Base-by-base conservation (phyloP, 306 rosid genomes). In the Acacia melanoxylon region DNA sequence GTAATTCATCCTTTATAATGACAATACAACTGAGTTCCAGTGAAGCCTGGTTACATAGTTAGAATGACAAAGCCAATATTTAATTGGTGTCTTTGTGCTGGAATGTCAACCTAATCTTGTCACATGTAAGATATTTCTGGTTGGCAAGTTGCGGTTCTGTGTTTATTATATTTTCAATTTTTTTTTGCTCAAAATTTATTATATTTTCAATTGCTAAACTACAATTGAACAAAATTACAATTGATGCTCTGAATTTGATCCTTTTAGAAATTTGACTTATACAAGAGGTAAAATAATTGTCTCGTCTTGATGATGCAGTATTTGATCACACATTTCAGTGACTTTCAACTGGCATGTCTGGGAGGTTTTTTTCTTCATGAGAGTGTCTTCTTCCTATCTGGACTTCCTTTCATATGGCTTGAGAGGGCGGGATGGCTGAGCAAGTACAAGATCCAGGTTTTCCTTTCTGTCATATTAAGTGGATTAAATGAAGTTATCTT, bases 401-500 rank as follows among this genome's bases (percentile, higher is more conserved):
- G 99, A 71, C 97, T 96, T 80, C 99, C 99, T 62, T 96, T 91
- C 86, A 85, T 93, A 69, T 89, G 78, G 91, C 86, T 96, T 22
- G 99, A 96, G 89, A 96, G 97, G 84, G 94, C 89, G 20, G 98
- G 99, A 69, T 96, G 93, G 97, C 87, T 96, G 85, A 91, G 87
- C 97, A 91, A 92, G 86, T 96, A 89, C 88, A 96, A 96, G 88
- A 96, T 96, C 87, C 99, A 96, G 99, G 99, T 95, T 74, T 48
- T 75, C 24, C 13, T 81, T 41, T 59, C 1, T 20, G 37, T 76
- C 65, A 19, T 75, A 51, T n/a, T 69, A n/a, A 41, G 33, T 69
- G 22, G 10, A 69, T 42, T n/a, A 71, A 66, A 31, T 58, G 58
- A 37, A 14, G 27, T 71, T 65, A 35, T 4, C 71, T 72, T 31